A percentile compares a stretch with the other conserved stretches of the same genome.
These are phyloP conservation scores for Heliosperma pusillum DNA, from an alignment of 148 eudicot species.

Conservation along the genomic window DNA sequence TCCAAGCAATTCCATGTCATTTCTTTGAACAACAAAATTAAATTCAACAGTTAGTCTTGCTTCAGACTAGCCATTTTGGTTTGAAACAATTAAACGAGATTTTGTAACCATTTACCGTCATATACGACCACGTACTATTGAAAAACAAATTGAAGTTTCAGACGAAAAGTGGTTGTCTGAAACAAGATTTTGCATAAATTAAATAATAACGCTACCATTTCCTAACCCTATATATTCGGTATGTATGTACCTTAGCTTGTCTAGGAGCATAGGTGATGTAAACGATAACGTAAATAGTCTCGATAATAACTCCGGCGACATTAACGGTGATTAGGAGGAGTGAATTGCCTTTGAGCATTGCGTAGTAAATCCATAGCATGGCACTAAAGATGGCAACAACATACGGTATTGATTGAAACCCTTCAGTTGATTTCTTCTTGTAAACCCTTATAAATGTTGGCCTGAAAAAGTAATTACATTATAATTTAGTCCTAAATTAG, in stretches of 20 bases:
- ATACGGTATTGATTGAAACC: conserved; percentile 75
- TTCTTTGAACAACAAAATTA: too few relatives aligned
- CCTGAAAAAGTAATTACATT: conserved; percentile 29
- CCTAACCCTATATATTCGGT: background rate
- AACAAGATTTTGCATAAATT: too few relatives aligned
- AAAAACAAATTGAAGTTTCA: too few relatives aligned
- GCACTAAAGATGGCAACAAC: conserved; percentile 73
- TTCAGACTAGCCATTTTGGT: too few relatives aligned
- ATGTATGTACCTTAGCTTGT: conserved; percentile 41
- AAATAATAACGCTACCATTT: background rate
- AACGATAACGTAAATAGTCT: conserved; percentile 55
- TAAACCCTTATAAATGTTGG: conserved; percentile 72
- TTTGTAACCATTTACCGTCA: too few relatives aligned
- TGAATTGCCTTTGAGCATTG: conserved; percentile 53
- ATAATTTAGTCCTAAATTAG: background rate
- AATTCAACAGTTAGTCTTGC: too few relatives aligned
- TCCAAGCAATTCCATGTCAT: background rate
- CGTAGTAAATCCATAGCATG: conserved; percentile 81
- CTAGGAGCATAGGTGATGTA: conserved; percentile 64
- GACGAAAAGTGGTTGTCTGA: too few relatives aligned
- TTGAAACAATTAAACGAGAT: too few relatives aligned
- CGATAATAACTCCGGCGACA: conserved; percentile 54
- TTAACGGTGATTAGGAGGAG: conserved; percentile 68
- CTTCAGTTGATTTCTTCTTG: conserved; percentile 82
- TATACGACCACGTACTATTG: too few relatives aligned